Percentiles rank a stretch among this genome's conserved stretches.
These are phyloP conservation scores for Bipolaris zeicola DNA, from an alignment of 2,329 filamentous ascomycete genomes.

Conservation along the genomic window DNA sequence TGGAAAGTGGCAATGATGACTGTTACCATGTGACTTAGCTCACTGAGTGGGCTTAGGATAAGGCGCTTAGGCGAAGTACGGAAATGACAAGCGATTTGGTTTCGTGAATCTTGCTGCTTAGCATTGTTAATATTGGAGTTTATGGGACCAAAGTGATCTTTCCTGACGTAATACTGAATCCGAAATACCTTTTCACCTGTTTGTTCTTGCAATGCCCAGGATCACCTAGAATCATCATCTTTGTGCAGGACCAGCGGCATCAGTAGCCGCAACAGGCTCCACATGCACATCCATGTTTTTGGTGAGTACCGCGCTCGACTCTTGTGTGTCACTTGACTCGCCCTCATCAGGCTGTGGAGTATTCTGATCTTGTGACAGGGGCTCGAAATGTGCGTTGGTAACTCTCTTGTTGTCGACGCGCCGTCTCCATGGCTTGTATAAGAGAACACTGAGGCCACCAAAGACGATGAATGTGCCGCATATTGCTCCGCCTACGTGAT, in stretches of 20 bases:
- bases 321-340: slow-evolving; percentile 1
- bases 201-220: too few relatives aligned
- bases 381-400: slow-evolving; percentile 36
- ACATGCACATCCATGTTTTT: slow-evolving; percentile 24
- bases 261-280: slow-evolving; percentile 23
- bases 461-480: slow-evolving; percentile 83
- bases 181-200: too few relatives aligned
- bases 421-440: slow-evolving; percentile 80
- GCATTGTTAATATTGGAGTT: background rate
- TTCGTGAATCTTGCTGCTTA: background rate
- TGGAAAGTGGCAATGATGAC: background rate
- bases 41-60: background rate
- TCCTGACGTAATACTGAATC: too few relatives aligned
- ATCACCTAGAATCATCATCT: too few relatives aligned
- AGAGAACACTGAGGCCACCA: slow-evolving; percentile 71
- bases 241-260: slow-evolving; percentile 20
- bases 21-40: background rate
- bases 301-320: background rate
- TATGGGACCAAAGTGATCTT: background rate
- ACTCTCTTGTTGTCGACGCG: slow-evolving; percentile 55
- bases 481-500: slow-evolving; percentile 66
- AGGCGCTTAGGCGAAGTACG: background rate
- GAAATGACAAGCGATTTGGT: background rate
- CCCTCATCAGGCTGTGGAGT: slow-evolving; percentile 12
- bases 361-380: slow-evolving; percentile 25